Evolutionary conservation across 768 basidiomycete species (phyloP), one percentile per base, ranked within the genome.

Genomic region (Pulveroboletus sp.): DNA sequence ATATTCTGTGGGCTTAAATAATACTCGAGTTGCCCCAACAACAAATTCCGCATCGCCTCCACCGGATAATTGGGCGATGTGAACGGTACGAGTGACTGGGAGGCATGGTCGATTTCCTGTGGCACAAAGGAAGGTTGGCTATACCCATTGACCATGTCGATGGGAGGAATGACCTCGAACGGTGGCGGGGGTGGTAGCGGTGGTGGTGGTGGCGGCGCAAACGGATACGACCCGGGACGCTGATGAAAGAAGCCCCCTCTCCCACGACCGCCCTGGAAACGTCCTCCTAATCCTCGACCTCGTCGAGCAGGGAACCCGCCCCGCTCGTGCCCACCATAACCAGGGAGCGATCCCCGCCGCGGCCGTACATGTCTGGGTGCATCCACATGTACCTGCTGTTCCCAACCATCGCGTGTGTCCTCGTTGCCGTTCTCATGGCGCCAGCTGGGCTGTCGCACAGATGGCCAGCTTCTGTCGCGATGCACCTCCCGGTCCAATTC

Each of bases 1-100:
- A 97, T 75, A 63, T 95, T 97, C 64, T 97, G 85, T 47, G 85
- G 75, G 57, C 91, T 90, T 57, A 97, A 75, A 71, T 95, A 97
- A 67, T 92, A 97, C 69, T 95, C 94, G 43, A 95, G 69, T 67
- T 95, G 88, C 1, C 81, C 85, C 37, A 95, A 77, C 23, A 95
- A 72, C 63, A 79, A 82, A 59, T 76, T 85, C 41, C 82, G 67
- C 42, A 78, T 81, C 20, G 79, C 68, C 60, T 94, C 90, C 12
- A 89, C 62, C 2, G 81, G 75, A 70, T 80, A 84, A 2, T 78
- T 69, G 38, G 74, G 46, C 11, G 47, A 38, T 5, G 83, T 78
- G 17, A 72, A 64, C 3, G 81, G 79, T 16, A 82, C 61, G 10
- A 8, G 69, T 23, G 25, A 56, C 49, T 35, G 62, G 42, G 39